These are phyloP conservation scores for Acanthochlamys bracteata DNA, from an alignment of 106 monocot genomes.

Conservation along the genomic window DNA sequence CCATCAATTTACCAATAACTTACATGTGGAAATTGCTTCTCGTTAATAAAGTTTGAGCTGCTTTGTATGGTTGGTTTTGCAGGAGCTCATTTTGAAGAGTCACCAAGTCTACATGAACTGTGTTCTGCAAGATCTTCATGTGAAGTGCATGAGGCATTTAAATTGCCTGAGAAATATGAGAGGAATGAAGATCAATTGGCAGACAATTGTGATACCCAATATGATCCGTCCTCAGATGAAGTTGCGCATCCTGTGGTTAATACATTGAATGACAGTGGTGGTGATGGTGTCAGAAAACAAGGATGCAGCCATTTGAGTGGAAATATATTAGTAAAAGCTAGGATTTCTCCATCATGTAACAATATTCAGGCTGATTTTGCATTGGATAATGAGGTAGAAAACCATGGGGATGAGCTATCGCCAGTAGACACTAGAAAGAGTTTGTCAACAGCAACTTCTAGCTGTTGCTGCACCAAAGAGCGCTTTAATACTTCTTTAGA, in stretches of 20 bases:
- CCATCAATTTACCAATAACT: not conserved
- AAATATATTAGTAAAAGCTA: not conserved
- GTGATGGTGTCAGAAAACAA: not conserved
- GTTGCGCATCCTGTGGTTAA: not conserved
- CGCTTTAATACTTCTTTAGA: no score
- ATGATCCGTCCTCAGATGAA: not conserved
- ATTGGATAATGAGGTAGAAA: not conserved
- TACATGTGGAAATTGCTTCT: not conserved
- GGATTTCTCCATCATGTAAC: not conserved
- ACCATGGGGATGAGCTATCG: not conserved
- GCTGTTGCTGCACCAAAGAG: no score
- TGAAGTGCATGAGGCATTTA: not conserved
- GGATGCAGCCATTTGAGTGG: not conserved
- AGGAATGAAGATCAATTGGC: not conserved
- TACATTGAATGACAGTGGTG: not conserved
- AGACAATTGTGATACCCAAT: no score
- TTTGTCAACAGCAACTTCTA: no score
- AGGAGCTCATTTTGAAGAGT: not conserved
- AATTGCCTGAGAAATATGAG: not conserved
- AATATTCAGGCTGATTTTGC: not conserved
- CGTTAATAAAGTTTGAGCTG: not conserved
- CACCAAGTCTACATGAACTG: not conserved
- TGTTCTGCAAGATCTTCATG: not conserved
- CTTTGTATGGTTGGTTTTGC: not conserved
- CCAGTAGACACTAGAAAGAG: not conserved